These are phyloP conservation scores for Sporisorium iseilematis-ciliati DNA, from an alignment of 1,284 basidiomycete species.

Conservation along the genomic window DNA sequence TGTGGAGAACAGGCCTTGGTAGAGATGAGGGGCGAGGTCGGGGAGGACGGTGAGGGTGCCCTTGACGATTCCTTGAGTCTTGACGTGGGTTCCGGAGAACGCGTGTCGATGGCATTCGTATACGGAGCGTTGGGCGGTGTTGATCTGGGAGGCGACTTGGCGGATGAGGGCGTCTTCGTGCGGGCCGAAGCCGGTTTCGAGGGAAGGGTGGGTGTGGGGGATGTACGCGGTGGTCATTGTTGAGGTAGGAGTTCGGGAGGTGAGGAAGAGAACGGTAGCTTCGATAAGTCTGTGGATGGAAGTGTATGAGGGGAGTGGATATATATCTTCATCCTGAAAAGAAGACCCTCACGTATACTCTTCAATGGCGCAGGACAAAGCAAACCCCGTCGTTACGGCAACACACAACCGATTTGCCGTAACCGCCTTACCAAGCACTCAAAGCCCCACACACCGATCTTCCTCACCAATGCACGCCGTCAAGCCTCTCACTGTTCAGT, in stretches of 20 bases:
- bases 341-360: too few relatives aligned
- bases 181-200: conserved; percentile 49
- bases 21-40: conserved; percentile 56
- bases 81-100: conserved; percentile 53
- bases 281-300: too few relatives aligned
- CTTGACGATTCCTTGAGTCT: conserved; percentile 55
- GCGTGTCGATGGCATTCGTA: conserved; percentile 44
- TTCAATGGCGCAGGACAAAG: neutral
- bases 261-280: too few relatives aligned
- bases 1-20: conserved; percentile 57
- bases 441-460: too few relatives aligned
- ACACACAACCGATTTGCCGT: neutral
- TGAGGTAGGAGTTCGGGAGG: neutral
- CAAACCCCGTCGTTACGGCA: neutral
- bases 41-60: conserved; percentile 51
- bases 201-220: conserved; percentile 50
- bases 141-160: conserved; percentile 57
- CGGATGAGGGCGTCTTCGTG: conserved; percentile 56
- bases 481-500: too few relatives aligned
- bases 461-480: too few relatives aligned
- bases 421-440: neutral
- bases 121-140: conserved; percentile 44
- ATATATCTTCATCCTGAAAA: neutral
- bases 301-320: too few relatives aligned
- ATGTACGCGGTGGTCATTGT: conserved; percentile 35